phyloP scores from a whole-genome alignment of 352 stramenopile species.

The Globisporangium parvum region DNA sequence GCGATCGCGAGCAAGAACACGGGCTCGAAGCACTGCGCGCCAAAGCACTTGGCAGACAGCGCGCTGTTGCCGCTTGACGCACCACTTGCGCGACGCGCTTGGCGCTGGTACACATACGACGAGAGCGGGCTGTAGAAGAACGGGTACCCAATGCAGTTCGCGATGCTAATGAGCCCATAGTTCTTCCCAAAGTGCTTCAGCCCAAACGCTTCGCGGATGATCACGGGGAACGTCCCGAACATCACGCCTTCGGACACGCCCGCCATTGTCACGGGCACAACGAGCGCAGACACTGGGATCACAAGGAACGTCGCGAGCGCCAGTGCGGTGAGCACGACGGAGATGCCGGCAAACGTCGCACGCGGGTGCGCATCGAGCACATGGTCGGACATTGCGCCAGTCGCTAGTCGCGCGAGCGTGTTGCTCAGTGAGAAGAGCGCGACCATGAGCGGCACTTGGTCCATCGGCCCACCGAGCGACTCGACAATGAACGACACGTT shows the following conservation, averaged over 20 bases:
- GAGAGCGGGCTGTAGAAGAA: constrained; percentile 71
- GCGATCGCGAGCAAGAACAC: constrained; percentile 57
- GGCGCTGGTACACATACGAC: constrained; percentile 63
- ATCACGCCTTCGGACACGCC: constrained; percentile 73
- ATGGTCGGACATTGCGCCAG: constrained; percentile 56
- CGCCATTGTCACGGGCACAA: constrained; percentile 51
- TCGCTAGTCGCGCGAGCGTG: constrained; percentile 49
- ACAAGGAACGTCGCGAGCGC: constrained; percentile 54
- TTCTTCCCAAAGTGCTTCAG: constrained; percentile 80
- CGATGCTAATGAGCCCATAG: constrained; percentile 73
- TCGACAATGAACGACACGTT: constrained; percentile 85
- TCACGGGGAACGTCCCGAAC: constrained; percentile 76
- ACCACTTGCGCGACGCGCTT: background rate
- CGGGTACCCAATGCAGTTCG: constrained; percentile 79
- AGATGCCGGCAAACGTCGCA: constrained; percentile 42
- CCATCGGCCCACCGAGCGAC: constrained; percentile 43
- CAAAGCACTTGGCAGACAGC: constrained; percentile 45
- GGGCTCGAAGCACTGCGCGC: constrained; percentile 47
- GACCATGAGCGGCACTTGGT: constrained; percentile 73
- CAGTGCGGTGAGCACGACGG: constrained; percentile 38
- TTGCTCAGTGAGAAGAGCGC: constrained; percentile 75
- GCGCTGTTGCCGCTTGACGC: constrained; percentile 12
- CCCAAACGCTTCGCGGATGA: constrained; percentile 78
- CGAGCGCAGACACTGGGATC: constrained; percentile 31
- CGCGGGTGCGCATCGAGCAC: constrained; percentile 39